Evolutionary conservation across 805 yeast genomes (phyloP).

Genomic region (Kodamaea lidongshanica): DNA sequence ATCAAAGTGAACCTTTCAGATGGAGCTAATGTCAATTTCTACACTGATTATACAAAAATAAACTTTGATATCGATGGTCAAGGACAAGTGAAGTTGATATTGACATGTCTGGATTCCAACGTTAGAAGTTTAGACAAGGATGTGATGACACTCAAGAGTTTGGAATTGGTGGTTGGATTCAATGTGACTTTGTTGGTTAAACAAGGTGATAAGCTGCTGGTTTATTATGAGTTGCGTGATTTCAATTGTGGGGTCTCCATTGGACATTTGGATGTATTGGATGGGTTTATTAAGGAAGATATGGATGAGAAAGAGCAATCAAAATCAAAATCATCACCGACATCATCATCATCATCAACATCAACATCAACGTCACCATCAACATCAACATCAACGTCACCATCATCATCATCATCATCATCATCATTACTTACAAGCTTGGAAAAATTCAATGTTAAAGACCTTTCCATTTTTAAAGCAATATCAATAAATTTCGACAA

Average conservation of each 20-base stretch:
- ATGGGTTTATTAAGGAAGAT: too few species aligned
- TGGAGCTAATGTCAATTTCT: slow-evolving; percentile 10
- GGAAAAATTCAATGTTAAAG: too few species aligned
- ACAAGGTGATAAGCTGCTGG: neutral
- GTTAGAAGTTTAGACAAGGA: neutral
- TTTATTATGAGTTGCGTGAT: slow-evolving; percentile 1
- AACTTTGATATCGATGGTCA: slow-evolving; percentile 13
- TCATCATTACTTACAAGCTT: too few species aligned
- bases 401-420: too few species aligned
- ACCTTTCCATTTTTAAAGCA: too few species aligned
- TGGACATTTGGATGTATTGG: too few species aligned
- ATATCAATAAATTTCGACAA: slow-evolving; percentile 19
- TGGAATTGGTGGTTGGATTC: slow-evolving; percentile 3
- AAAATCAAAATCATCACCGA: too few species aligned
- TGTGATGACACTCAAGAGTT: neutral
- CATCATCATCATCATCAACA: too few species aligned
- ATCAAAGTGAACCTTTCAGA: slow-evolving; percentile 5
- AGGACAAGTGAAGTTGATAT: slow-evolving; percentile 1
- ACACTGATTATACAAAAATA: slow-evolving; percentile 19
- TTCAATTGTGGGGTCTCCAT: too few species aligned
- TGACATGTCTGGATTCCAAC: slow-evolving; percentile 2
- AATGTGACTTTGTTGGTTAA: slow-evolving; percentile 2
- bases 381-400: too few species aligned
- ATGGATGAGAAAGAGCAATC: too few species aligned
- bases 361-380: too few species aligned